Percentiles rank a stretch among this genome's conserved stretches.
Conservation (phyloP, 108 stramenopile species). For the Nannochloropsis oceanica region DNA sequence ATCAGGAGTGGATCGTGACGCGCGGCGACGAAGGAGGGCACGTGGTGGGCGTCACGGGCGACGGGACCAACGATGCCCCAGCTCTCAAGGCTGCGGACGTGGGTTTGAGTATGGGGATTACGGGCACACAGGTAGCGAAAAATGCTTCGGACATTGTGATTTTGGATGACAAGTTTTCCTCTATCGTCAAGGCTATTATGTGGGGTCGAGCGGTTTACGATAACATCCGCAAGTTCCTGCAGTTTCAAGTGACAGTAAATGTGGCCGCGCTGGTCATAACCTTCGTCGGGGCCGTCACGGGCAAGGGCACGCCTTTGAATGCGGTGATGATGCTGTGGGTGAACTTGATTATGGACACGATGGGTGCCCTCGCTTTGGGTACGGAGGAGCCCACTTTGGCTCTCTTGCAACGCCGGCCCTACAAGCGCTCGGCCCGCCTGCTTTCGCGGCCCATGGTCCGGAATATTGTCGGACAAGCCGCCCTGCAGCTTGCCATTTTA, state of each 20-base stretch:
- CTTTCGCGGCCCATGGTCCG: conserved; percentile 67
- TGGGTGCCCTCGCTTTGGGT: conserved; percentile 87
- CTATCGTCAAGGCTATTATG: conserved; percentile 43
- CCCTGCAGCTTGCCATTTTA: conserved; percentile 51
- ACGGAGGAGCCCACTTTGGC: conserved; percentile 74
- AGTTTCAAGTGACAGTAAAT: conserved; percentile 72
- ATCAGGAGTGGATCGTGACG: conserved; percentile 28
- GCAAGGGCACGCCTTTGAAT: conserved; percentile 67
- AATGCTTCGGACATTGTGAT: conserved; percentile 48
- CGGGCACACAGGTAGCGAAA: conserved; percentile 84
- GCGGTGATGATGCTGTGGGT: conserved; percentile 95
- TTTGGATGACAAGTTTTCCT: conserved; percentile 52
- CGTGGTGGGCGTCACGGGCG: conserved; percentile 94
- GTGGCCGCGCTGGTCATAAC: conserved; percentile 75
- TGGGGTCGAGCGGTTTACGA: conserved; percentile 45
- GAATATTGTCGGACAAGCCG: conserved; percentile 74
- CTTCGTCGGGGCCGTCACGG: conserved; percentile 66
- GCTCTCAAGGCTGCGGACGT: conserved; percentile 94
- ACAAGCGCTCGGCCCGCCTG: conserved; percentile 56
- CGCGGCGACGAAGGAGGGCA: conserved; percentile 11
- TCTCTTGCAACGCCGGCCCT: conserved; percentile 58
- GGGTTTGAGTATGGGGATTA: conserved; percentile 91
- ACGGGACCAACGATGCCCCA: conserved; percentile 91
- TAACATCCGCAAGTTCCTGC: conserved; percentile 47
- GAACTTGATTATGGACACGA: conserved; percentile 93